Conservation (phyloP, 164 flowering plant species). For the Platanus orientalis region DNA sequence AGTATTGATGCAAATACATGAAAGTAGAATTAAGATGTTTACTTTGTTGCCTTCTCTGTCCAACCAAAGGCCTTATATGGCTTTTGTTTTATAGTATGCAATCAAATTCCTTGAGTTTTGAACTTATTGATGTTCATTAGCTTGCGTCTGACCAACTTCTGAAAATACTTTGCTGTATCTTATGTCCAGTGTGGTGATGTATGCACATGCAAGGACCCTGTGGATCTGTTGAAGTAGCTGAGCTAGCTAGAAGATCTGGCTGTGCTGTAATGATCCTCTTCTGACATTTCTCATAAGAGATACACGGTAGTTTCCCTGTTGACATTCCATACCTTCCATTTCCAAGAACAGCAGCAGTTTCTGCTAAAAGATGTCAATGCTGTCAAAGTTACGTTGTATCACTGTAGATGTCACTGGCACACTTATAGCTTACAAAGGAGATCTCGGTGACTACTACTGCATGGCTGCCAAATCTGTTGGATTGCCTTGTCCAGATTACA, state of each 20-base stretch:
- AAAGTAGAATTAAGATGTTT: not conserved
- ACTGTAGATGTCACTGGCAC: slow-evolving; percentile 81
- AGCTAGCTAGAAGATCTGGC: not conserved
- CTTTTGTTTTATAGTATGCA: not conserved
- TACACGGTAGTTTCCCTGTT: too few species aligned
- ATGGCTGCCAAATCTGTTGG: slow-evolving; percentile 87
- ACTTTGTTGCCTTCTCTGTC: not conserved
- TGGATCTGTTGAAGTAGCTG: not conserved
- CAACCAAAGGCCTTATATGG: not conserved
- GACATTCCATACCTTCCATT: not conserved
- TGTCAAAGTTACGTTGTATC: slow-evolving; percentile 53
- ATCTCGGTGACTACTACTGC: slow-evolving; percentile 81
- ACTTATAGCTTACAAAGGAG: slow-evolving; percentile 71
- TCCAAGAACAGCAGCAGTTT: not conserved
- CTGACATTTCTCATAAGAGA: too few species aligned
- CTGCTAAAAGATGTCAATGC: slow-evolving; percentile 29
- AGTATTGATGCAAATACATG: not conserved
- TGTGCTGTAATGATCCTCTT: not conserved
- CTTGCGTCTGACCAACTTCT: not conserved
- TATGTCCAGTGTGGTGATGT: not conserved
- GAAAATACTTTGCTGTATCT: not conserved
- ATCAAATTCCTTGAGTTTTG: not conserved
- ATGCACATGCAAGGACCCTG: not conserved
- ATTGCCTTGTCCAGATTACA: slow-evolving; percentile 75
- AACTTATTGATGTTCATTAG: not conserved